Evolutionary conservation across 2,329 filamentous ascomycete species (phyloP), one percentile per base, ranked within the genome.

Genomic region (Pseudofabraea citricarpa): DNA sequence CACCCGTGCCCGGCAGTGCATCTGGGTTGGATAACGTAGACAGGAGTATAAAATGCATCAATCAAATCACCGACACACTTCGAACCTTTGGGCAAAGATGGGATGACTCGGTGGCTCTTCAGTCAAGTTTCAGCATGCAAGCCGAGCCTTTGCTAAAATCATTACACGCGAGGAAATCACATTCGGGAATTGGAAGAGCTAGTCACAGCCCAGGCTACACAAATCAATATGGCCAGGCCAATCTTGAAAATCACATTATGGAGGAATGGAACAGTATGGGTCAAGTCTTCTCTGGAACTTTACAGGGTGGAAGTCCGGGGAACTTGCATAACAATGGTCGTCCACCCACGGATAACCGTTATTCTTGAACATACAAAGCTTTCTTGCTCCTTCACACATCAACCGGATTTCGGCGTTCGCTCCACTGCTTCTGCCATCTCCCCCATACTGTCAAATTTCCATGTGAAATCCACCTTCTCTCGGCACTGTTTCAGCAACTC

Each of bases 401-500:
- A n/a, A n/a, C n/a, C n/a, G n/a, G n/a, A n/a, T n/a, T n/a, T n/a
- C n/a, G n/a, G n/a, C n/a, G n/a, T n/a, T 31, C 6, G 13, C 57
- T 78, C 67, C 43, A 76, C 70, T 10, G 73, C 71, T 60, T 79
- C 75, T 1, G 79, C 81, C 72, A 85, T 74, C 40, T 80, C 74
- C 0, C 64, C 73, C 55, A 85, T 55, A 2, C 68, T 80, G 24
- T 70, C 66, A 58, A 80, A 80, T 54, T 70, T 70, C 75, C 78
- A 84, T 37, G 70, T 70, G 56, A 64, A 73, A 6, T 67, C 58
- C 10, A 52, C 51, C 9, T 50, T 38, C 41, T 72, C 72, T 40
- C 64, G 61, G 5, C 72, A 56, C 0, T 68, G 70, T 51, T 70
- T 70, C 7, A 65, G 61, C 3, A 63, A 6, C 19, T 38, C 19